These are phyloP conservation scores for Ligustrum vulgare DNA, from an alignment of 257 asterid species.

Conservation along the genomic window DNA sequence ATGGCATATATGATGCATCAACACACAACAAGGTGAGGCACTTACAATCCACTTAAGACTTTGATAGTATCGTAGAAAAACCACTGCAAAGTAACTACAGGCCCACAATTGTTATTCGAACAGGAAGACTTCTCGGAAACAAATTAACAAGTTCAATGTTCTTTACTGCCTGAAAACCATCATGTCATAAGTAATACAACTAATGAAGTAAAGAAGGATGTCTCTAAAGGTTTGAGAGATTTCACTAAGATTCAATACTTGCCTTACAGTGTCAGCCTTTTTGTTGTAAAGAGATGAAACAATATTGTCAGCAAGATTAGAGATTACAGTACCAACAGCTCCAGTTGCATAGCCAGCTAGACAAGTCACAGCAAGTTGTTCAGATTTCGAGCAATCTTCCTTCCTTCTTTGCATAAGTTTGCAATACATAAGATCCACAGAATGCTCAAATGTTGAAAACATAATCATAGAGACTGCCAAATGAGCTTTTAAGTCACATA, in stretches of 20 bases:
- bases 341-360: conserved; percentile 77
- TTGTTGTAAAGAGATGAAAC: conserved; percentile 64
- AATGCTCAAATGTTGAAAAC: conserved; percentile 73
- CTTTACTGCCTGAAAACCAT: conserved; percentile 50
- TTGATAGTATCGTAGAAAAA: conserved; percentile 71
- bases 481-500: conserved; percentile 2
- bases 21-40: conserved; percentile 9
- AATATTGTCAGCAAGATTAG: conserved; percentile 74
- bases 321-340: conserved; percentile 58
- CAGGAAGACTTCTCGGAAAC: conserved; percentile 69
- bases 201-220: background rate
- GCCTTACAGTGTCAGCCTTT: conserved; percentile 43
- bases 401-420: conserved; percentile 43
- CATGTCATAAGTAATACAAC: conserved; percentile 2
- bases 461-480: conserved; percentile 69
- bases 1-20: background rate
- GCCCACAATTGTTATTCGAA: conserved; percentile 64
- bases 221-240: conserved; percentile 2
- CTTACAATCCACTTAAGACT: conserved; percentile 66
- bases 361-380: conserved; percentile 67
- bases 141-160: conserved; percentile 54
- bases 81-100: conserved; percentile 71
- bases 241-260: conserved; percentile 30
- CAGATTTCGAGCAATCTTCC: conserved; percentile 62
- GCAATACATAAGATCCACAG: conserved; percentile 56